Conservation (phyloP, 2,329 filamentous ascomycete genomes). For the Fonsecaea pedrosoi region DNA sequence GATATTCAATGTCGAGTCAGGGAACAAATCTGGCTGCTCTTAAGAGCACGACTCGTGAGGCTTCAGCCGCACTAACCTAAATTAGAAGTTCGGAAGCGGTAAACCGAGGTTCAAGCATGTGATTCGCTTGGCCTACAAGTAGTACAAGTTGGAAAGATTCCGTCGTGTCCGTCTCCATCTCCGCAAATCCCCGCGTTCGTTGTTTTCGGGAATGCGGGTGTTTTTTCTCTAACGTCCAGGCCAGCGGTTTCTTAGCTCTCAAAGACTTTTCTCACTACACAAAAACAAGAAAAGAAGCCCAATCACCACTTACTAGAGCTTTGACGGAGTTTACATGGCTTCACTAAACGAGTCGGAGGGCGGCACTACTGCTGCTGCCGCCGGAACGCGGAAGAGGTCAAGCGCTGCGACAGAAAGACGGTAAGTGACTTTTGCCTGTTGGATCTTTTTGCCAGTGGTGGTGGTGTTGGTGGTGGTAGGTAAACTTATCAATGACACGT, state of each 20-base stretch:
- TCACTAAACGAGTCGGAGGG: background rate
- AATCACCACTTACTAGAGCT: background rate
- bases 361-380: background rate
- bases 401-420: conserved; percentile 23
- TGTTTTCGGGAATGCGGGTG: conserved; percentile 1
- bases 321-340: background rate
- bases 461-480: no score
- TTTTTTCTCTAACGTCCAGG: background rate
- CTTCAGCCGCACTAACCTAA: background rate
- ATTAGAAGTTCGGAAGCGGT: background rate
- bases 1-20: background rate
- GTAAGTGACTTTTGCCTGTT: background rate
- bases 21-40: conserved; percentile 1
- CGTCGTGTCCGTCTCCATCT: background rate
- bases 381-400: background rate
- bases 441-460: no score
- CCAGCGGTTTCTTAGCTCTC: no score
- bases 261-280: no score
- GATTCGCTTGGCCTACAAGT: background rate
- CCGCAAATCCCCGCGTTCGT: background rate
- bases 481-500: no score
- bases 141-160: background rate
- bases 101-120: background rate
- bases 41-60: background rate
- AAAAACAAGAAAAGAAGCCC: no score